Base-by-base conservation (phyloP, 768 basidiomycete genomes). In the Lactarius trivialis region DNA sequence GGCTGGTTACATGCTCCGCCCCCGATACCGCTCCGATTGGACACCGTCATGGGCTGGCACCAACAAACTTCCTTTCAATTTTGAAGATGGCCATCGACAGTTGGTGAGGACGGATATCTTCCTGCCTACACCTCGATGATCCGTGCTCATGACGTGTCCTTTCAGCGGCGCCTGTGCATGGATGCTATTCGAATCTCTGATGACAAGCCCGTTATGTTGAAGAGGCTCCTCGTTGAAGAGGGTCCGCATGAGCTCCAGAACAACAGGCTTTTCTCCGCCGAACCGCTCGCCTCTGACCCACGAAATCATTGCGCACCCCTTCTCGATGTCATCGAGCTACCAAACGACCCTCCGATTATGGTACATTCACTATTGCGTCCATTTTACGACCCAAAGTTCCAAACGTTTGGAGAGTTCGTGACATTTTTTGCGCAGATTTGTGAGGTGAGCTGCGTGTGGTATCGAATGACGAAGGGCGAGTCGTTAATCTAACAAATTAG, bases 331-430 rank as follows among this genome's bases (percentile, higher is more conserved):
- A 59, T 72, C 0, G 37, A 64, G 21, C 60, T 65, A 14, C 70
- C 69, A 1, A 45, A 69, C 9, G 34, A 60, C 0, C 60, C 68
- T 7, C 52, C 65, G 0, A 39, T 72, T 8, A 56, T 79, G 4
- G 75, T 77, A 9, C 71, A 76, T 68, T 71, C 77, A 1, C 61
- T 71, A 2, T 58, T 77, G 11, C 67, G 71, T 0, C 26, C 19
- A 4, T 72, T 55, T 58, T 39, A 72, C 36, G 61, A 72, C 2
- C 76, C 76, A 0, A 65, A 34, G 0, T 72, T 78, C 55, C 58
- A 70, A 26, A 76, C 74, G 0, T 56, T 74, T 2, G 75, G 77
- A 1, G 77, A 78, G 64, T 71, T 68, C 1, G 54, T 78, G 0
- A 71, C 70, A 2, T 76, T 71, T 48, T 64, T 75, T 33, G 50